Evolutionary conservation across 2,329 filamentous ascomycete species (phyloP).

Genomic region (Botrytis deweyae): DNA sequence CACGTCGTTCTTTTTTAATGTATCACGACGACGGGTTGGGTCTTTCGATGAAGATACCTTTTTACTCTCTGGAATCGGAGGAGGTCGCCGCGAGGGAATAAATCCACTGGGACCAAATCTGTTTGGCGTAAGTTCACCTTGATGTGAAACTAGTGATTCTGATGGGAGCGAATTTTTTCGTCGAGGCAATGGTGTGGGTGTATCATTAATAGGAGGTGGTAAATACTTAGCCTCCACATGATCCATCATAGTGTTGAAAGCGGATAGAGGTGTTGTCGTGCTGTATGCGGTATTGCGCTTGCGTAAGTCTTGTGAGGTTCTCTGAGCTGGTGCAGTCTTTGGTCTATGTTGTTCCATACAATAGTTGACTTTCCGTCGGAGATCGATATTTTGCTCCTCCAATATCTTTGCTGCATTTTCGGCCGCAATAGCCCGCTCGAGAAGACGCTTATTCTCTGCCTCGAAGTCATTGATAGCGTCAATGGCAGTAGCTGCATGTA

Average conservation of each 20-base stretch:
- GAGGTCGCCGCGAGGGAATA: slow-evolving; percentile 20
- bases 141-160: background rate
- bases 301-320: background rate
- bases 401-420: slow-evolving; percentile 34
- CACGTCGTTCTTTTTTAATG: background rate
- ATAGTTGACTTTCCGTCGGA: slow-evolving; percentile 29
- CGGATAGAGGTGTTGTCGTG: slow-evolving; percentile 26
- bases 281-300: slow-evolving; percentile 3
- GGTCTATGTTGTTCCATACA: slow-evolving; percentile 27
- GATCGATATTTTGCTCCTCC: slow-evolving; percentile 29
- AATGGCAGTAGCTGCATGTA: slow-evolving; percentile 18
- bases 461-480: slow-evolving; percentile 22
- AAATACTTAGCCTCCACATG: background rate
- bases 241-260: slow-evolving; percentile 29
- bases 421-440: slow-evolving; percentile 26
- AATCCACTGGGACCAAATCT: slow-evolving; percentile 19
- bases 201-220: background rate
- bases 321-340: slow-evolving; percentile 27
- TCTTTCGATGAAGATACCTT: background rate
- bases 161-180: background rate
- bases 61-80: slow-evolving; percentile 18
- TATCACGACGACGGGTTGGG: background rate
- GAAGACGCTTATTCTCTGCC: slow-evolving; percentile 19
- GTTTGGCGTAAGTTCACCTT: slow-evolving; percentile 10
- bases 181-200: slow-evolving; percentile 10